Percentiles rank a stretch among this genome's conserved stretches.
Evolutionary conservation across 805 yeast species (phyloP).

Genomic region (Saccharomycopsis microspora): DNA sequence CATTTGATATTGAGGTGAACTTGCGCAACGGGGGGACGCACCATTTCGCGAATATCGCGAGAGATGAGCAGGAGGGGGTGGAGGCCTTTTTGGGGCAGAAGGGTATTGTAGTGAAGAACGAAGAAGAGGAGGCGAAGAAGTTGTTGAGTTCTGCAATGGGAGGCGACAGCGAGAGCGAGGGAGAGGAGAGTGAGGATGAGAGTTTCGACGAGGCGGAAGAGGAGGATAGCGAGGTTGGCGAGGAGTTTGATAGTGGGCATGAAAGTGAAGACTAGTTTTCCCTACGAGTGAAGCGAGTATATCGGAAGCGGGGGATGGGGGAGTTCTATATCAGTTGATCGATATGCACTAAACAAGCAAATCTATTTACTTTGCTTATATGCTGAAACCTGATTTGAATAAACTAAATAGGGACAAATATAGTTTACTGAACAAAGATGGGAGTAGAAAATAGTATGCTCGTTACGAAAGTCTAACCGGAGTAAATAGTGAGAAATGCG

Average conservation of each 20-base stretch:
- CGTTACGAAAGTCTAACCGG: no score
- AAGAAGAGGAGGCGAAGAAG: constrained; percentile 78
- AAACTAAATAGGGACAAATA: no score
- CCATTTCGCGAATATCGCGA: constrained; percentile 76
- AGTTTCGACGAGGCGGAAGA: constrained; percentile 46
- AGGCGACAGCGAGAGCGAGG: constrained; percentile 40
- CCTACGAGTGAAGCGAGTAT: background rate
- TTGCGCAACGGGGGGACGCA: constrained; percentile 60
- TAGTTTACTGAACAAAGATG: no score
- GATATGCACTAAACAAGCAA: background rate
- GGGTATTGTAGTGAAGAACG: constrained; percentile 74
- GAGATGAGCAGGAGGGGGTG: constrained; percentile 77
- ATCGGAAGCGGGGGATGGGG: background rate
- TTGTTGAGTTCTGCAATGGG: constrained; percentile 69
- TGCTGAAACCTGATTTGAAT: no score
- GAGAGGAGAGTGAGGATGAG: constrained; percentile 73
- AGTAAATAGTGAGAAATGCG: no score
- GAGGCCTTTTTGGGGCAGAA: constrained; percentile 70
- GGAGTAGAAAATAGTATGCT: no score
- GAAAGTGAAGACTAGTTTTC: background rate
- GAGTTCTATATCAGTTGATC: background rate
- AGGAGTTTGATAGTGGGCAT: constrained; percentile 15
- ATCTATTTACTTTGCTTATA: background rate
- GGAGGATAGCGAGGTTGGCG: constrained; percentile 15
- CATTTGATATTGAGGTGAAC: constrained; percentile 81